Evolutionary conservation across 192 early-diverging fungal species (phyloP).

Genomic region (Chytriomyces sp.): DNA sequence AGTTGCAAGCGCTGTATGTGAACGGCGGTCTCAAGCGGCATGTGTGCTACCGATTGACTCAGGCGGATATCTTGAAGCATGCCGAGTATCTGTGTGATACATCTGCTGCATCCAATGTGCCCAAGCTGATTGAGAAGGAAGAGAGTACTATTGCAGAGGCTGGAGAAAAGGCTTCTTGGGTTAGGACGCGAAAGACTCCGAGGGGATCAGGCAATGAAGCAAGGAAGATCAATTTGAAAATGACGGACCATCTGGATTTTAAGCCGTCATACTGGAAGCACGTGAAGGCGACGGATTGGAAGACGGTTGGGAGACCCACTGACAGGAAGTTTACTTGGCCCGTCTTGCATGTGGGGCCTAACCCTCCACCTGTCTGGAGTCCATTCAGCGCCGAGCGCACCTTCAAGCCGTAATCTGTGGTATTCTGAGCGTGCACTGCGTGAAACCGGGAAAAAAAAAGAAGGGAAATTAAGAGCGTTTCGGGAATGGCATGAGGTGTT

Average conservation of each 20-base stretch:
- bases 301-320: conserved; percentile 32
- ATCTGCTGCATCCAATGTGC: not conserved
- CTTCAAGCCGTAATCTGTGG: conserved; percentile 42
- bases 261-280: conserved; percentile 20
- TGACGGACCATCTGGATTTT: conserved; percentile 17
- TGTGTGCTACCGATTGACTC: conserved; percentile 14
- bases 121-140: conserved; percentile 20
- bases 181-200: conserved; percentile 10
- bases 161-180: conserved; percentile 18
- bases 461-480: not conserved
- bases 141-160: conserved; percentile 23
- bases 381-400: conserved; percentile 45
- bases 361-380: conserved; percentile 31
- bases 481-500: not conserved
- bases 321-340: conserved; percentile 31
- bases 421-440: not conserved
- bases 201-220: conserved; percentile 9
- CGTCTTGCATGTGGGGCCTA: conserved; percentile 18
- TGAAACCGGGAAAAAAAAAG: not conserved
- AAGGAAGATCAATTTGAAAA: conserved; percentile 31
- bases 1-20: conserved; percentile 42
- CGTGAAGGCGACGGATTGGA: conserved; percentile 33
- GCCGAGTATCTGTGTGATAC: conserved; percentile 44
- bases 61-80: conserved; percentile 28
- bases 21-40: conserved; percentile 31